These are phyloP conservation scores for Takashimella koratensis DNA, from an alignment of 1,284 basidiomycete species.

Conservation along the genomic window DNA sequence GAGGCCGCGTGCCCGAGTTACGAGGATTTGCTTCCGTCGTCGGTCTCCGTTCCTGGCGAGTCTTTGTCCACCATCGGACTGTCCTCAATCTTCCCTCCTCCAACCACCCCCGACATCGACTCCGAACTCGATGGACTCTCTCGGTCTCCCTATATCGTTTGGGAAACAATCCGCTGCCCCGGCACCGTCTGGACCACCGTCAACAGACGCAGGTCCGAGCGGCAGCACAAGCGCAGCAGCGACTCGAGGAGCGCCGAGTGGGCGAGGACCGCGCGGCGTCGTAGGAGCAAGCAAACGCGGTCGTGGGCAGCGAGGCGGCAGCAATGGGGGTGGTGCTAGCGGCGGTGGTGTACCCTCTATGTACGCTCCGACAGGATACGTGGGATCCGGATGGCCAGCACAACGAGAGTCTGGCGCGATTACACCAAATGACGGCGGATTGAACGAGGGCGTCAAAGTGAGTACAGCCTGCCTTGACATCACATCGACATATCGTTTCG, in stretches of 20 bases:
- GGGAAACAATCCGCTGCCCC: slow-evolving; percentile 23
- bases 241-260: slow-evolving; percentile 4
- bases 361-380: neutral
- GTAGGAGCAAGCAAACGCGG: slow-evolving; percentile 27
- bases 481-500: neutral
- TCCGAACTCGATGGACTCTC: slow-evolving; percentile 24
- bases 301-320: slow-evolving; percentile 17
- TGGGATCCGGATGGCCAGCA: neutral
- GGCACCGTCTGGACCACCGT: no score
- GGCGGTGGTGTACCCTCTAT: no score
- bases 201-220: neutral
- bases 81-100: neutral
- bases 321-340: neutral
- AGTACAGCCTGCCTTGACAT: neutral
- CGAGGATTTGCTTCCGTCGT: no score
- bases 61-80: neutral
- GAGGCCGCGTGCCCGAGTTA: neutral
- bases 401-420: neutral
- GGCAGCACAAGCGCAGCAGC: neutral
- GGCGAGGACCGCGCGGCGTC: slow-evolving; percentile 26
- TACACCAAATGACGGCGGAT: neutral
- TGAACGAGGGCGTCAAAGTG: neutral
- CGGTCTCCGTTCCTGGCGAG: neutral
- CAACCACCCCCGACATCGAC: neutral
- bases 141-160: slow-evolving; percentile 33